Evolutionary conservation across 306 rosid genomes (phyloP).

Genomic region (Begonia masoniana): DNA sequence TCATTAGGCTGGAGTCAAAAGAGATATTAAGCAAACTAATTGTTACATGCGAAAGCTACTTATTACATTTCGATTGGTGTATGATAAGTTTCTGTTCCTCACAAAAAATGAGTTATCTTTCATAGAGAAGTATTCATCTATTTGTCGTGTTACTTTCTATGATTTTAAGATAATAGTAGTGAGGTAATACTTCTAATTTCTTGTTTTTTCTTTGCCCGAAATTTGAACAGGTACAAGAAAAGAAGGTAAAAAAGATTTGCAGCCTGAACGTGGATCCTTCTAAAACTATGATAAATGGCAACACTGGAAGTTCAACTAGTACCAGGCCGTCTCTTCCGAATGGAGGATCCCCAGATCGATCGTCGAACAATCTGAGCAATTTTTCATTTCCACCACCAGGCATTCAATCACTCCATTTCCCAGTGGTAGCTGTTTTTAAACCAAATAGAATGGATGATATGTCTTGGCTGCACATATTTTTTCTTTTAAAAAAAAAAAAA

Average conservation of each 20-base stretch:
- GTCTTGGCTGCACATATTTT: too few relatives aligned
- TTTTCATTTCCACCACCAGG: constrained; percentile 23
- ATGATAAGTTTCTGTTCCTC: too few relatives aligned
- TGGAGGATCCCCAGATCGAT: constrained; percentile 37
- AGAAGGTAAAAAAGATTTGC: constrained; percentile 46
- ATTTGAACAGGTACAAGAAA: constrained; percentile 14
- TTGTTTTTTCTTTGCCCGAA: background rate
- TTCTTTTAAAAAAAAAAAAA: too few relatives aligned
- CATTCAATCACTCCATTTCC: constrained; percentile 31
- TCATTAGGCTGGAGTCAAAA: too few relatives aligned
- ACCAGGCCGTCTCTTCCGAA: constrained; percentile 25
- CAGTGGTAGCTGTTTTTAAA: constrained; percentile 33
- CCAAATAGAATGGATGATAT: background rate
- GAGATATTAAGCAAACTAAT: too few relatives aligned
- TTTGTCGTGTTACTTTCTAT: too few relatives aligned
- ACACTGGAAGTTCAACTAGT: constrained; percentile 25
- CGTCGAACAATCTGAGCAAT: constrained; percentile 14
- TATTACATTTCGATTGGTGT: too few relatives aligned
- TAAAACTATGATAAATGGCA: constrained; percentile 32
- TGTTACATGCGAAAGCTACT: too few relatives aligned
- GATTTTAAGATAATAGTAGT: too few relatives aligned
- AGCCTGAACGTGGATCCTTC: constrained; percentile 36
- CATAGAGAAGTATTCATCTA: too few relatives aligned
- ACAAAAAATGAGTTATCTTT: too few relatives aligned
- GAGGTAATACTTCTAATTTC: too few relatives aligned